phyloP scores from a whole-genome alignment of 164 flowering plant species.

The Pachysandra terminalis region DNA sequence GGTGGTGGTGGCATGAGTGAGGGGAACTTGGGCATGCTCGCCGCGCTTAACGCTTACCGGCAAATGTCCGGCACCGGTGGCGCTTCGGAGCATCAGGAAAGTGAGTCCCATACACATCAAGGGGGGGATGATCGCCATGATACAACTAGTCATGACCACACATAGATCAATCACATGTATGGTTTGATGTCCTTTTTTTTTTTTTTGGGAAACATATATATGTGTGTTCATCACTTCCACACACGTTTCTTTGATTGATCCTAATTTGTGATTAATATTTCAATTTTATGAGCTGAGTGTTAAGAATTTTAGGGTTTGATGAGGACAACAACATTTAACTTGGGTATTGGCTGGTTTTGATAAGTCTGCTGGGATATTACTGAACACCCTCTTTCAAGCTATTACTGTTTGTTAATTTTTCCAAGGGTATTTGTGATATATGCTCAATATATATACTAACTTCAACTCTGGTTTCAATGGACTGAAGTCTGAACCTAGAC shows the following conservation, averaged over 20 bases:
- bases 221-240: slow-evolving; percentile 11
- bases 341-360: slow-evolving; percentile 26
- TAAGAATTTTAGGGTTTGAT: slow-evolving; percentile 34
- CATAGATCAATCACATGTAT: slow-evolving; percentile 18
- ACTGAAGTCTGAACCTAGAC: background rate
- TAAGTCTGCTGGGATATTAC: no score
- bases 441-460: no score
- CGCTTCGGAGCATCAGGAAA: slow-evolving; percentile 39
- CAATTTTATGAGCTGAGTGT: slow-evolving; percentile 29
- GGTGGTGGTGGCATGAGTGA: slow-evolving; percentile 25
- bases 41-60: slow-evolving; percentile 59
- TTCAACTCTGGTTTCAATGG: slow-evolving; percentile 2
- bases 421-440: no score
- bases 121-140: slow-evolving; percentile 60
- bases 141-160: slow-evolving; percentile 40
- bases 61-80: slow-evolving; percentile 23
- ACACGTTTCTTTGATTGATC: slow-evolving; percentile 48
- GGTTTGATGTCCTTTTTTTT: background rate
- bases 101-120: slow-evolving; percentile 57
- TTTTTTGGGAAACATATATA: slow-evolving; percentile 1
- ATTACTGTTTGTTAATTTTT: no score
- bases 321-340: slow-evolving; percentile 25
- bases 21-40: slow-evolving; percentile 60
- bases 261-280: slow-evolving; percentile 17
- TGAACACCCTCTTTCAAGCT: no score